Conservation (phyloP, 441 rosid genomes). For the Populus hybrid region DNA sequence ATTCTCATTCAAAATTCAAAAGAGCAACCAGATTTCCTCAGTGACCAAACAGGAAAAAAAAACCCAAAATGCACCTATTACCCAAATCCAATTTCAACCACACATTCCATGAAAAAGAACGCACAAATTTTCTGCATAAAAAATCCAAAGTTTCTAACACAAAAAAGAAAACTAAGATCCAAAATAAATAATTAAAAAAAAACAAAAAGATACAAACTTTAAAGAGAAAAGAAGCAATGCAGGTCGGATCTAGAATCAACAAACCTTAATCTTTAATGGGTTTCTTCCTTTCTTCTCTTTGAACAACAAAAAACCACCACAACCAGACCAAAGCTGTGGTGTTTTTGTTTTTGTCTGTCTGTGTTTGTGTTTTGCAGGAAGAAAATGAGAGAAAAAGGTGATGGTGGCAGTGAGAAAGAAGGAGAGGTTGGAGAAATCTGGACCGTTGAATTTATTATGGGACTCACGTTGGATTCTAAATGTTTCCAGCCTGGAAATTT, state of each 20-base stretch:
- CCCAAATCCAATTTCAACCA: no score
- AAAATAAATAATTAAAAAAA: not conserved
- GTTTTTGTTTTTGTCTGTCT: not conserved
- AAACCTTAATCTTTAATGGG: not conserved
- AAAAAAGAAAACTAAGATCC: constrained; percentile 18
- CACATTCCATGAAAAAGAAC: no score
- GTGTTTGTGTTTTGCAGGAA: not conserved
- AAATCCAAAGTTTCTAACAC: not conserved
- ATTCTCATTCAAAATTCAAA: constrained; percentile 1
- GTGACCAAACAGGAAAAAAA: no score
- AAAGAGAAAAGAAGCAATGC: constrained; percentile 22
- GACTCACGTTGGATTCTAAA: constrained; percentile 23
- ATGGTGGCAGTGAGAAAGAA: not conserved
- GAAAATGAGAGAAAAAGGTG: not conserved
- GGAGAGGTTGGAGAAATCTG: constrained; percentile 6
- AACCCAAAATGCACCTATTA: no score
- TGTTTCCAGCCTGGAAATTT: constrained; percentile 31
- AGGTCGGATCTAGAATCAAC: constrained; percentile 21
- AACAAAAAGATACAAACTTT: not conserved
- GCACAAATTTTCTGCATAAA: not conserved
- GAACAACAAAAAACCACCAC: constrained; percentile 7
- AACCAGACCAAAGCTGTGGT: constrained; percentile 13
- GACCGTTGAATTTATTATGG: constrained; percentile 23
- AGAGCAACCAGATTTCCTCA: no score
- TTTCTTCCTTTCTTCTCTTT: not conserved